Percentiles rank a stretch among this genome's conserved stretches.
These are phyloP conservation scores for Globisporangium sylvaticum DNA, from an alignment of 352 stramenopile species.

Conservation along the genomic window DNA sequence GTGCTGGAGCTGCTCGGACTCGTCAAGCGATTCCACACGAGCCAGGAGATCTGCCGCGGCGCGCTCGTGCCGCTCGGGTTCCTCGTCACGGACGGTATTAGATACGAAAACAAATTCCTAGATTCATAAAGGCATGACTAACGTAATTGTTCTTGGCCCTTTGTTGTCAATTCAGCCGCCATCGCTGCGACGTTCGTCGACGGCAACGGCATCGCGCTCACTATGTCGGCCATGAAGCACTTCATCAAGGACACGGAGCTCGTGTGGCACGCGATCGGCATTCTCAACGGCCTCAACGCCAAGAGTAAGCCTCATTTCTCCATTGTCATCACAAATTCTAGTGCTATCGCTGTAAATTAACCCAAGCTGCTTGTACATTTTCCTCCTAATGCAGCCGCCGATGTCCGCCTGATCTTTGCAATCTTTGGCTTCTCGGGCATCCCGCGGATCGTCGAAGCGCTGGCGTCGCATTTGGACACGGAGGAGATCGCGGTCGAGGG, in stretches of 20 bases:
- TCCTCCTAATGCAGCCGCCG: constrained; percentile 24
- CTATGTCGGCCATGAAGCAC: constrained; percentile 43
- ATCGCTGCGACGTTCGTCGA: constrained; percentile 64
- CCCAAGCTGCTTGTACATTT: background rate
- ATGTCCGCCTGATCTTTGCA: constrained; percentile 41
- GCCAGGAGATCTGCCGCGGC: constrained; percentile 42
- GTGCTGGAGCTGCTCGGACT: constrained; percentile 53
- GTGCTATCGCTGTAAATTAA: background rate
- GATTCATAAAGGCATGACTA: too few relatives aligned
- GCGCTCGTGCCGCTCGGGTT: constrained; percentile 56
- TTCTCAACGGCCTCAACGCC: constrained; percentile 61
- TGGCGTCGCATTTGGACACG: constrained; percentile 66
- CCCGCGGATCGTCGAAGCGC: constrained; percentile 48
- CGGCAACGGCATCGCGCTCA: constrained; percentile 53
- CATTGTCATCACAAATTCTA: background rate
- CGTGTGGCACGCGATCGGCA: constrained; percentile 67
- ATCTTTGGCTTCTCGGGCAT: constrained; percentile 58
- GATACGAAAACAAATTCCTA: background rate
- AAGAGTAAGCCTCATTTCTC: constrained; percentile 29
- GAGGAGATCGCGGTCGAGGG: constrained; percentile 74
- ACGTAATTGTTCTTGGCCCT: background rate
- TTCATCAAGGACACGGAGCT: constrained; percentile 61
- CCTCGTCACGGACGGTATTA: constrained; percentile 58
- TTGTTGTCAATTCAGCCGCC: constrained; percentile 21
- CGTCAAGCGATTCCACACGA: constrained; percentile 50